Percentiles rank a stretch among this genome's conserved stretches.
phyloP scores from a whole-genome alignment of 75 land plant genomes.

The Cunninghamia lanceolata region DNA sequence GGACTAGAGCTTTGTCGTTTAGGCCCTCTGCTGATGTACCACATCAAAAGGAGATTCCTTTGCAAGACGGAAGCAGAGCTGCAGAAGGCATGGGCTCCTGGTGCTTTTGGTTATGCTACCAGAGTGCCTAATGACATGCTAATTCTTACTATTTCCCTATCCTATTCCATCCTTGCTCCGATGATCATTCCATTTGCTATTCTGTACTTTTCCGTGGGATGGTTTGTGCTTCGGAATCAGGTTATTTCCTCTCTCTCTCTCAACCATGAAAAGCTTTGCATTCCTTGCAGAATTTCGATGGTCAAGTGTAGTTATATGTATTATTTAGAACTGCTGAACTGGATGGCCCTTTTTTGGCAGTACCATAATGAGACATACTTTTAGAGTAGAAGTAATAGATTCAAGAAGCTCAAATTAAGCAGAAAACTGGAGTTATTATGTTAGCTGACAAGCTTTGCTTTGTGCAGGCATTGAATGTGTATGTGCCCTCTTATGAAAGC shows the following conservation, averaged over 20 bases:
- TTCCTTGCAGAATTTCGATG: background rate
- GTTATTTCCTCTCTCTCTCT: conserved; percentile 27
- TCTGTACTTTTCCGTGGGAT: conserved; percentile 78
- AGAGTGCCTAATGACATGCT: conserved; percentile 84
- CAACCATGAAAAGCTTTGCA: background rate
- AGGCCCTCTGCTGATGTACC: conserved; percentile 73
- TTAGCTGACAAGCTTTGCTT: conserved; percentile 4
- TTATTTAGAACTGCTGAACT: background rate
- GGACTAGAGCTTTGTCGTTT: conserved; percentile 82
- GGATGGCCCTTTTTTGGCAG: background rate
- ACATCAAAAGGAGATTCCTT: conserved; percentile 70
- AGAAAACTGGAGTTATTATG: background rate
- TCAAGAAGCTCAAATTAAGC: background rate
- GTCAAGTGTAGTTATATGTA: background rate
- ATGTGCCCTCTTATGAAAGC: conserved; percentile 82
- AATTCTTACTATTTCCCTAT: conserved; percentile 68
- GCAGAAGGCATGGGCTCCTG: conserved; percentile 85
- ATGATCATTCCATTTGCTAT: conserved; percentile 82
- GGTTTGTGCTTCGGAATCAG: conserved; percentile 84
- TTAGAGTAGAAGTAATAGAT: background rate
- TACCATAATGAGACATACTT: background rate
- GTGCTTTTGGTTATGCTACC: conserved; percentile 60
- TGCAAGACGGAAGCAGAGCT: conserved; percentile 87
- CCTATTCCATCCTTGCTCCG: conserved; percentile 88
- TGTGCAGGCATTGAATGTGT: conserved; percentile 80